phyloP scores from a whole-genome alignment of 257 asterid species.

The Plantago elongata region DNA sequence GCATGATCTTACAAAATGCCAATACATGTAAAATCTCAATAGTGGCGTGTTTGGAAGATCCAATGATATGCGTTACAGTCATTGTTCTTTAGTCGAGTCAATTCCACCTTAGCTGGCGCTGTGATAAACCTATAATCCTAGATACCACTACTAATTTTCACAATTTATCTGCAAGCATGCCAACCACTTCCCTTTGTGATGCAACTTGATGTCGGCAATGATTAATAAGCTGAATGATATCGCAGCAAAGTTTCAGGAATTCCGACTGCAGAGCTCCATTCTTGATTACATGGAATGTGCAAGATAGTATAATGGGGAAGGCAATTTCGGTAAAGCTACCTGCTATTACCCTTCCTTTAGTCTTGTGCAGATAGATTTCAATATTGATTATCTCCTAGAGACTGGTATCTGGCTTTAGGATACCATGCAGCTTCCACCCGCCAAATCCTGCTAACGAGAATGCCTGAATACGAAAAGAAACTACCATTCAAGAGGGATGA shows the following conservation, averaged over 20 bases:
- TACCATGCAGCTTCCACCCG: conserved; percentile 83
- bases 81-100: neutral
- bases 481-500: conserved; percentile 18
- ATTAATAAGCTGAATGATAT: conserved; percentile 14
- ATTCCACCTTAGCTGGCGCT: conserved; percentile 4
- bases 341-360: neutral
- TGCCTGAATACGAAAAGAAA: conserved; percentile 47
- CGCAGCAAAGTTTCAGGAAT: neutral
- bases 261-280: conserved; percentile 15
- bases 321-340: neutral
- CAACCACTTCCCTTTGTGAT: conserved; percentile 3
- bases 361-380: conserved; percentile 6
- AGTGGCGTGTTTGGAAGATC: too few species aligned
- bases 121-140: too few species aligned
- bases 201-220: conserved; percentile 13
- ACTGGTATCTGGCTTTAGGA: conserved; percentile 60
- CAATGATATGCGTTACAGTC: too few species aligned
- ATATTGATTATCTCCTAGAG: conserved; percentile 17
- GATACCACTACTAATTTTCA: too few species aligned
- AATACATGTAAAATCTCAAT: too few species aligned
- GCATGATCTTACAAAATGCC: too few species aligned
- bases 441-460: conserved; percentile 85
- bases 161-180: neutral
- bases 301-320: neutral
- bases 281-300: conserved; percentile 7